These are phyloP conservation scores for Hypoxylon sp. DNA, from an alignment of 2,329 filamentous ascomycete species.

Conservation along the genomic window DNA sequence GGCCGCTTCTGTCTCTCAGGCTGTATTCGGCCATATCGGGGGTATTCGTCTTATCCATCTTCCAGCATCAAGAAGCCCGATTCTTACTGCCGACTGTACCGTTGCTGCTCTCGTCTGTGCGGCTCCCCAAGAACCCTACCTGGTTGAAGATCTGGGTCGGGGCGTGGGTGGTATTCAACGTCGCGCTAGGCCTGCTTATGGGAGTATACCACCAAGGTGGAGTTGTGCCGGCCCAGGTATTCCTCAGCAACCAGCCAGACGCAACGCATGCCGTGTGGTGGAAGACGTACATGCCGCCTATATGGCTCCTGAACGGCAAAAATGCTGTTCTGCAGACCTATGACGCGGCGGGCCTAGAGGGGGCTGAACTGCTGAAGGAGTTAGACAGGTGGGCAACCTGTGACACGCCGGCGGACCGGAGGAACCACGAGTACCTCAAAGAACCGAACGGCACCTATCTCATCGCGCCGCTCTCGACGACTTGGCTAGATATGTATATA, in stretches of 20 bases:
- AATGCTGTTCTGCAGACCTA: slow-evolving; percentile 74
- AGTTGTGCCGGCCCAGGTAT: slow-evolving; percentile 77
- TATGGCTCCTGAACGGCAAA: slow-evolving; percentile 80
- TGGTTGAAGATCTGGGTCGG: slow-evolving; percentile 63
- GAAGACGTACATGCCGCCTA: slow-evolving; percentile 85
- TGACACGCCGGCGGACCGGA: slow-evolving; percentile 63
- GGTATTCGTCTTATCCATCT: slow-evolving; percentile 73
- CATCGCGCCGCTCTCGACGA: slow-evolving; percentile 76
- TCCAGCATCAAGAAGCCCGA: slow-evolving; percentile 81
- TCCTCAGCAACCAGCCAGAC: slow-evolving; percentile 73
- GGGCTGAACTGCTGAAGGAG: slow-evolving; percentile 65
- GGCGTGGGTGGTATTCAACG: slow-evolving; percentile 75
- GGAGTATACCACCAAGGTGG: slow-evolving; percentile 85
- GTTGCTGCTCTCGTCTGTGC: slow-evolving; percentile 76
- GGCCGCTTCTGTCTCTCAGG: slow-evolving; percentile 65
- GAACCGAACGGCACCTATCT: slow-evolving; percentile 72
- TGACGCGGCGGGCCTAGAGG: slow-evolving; percentile 77
- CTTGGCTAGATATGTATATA: slow-evolving; percentile 71
- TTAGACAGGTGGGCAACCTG: slow-evolving; percentile 68
- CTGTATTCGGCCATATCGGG: slow-evolving; percentile 79
- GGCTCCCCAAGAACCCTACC: slow-evolving; percentile 64
- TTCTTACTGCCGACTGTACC: slow-evolving; percentile 80
- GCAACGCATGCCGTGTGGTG: slow-evolving; percentile 79
- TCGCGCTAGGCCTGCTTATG: slow-evolving; percentile 74
- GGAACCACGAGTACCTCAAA: slow-evolving; percentile 64